These are phyloP conservation scores for Elsinoe batatas DNA, from an alignment of 2,329 filamentous ascomycete genomes.

Conservation along the genomic window DNA sequence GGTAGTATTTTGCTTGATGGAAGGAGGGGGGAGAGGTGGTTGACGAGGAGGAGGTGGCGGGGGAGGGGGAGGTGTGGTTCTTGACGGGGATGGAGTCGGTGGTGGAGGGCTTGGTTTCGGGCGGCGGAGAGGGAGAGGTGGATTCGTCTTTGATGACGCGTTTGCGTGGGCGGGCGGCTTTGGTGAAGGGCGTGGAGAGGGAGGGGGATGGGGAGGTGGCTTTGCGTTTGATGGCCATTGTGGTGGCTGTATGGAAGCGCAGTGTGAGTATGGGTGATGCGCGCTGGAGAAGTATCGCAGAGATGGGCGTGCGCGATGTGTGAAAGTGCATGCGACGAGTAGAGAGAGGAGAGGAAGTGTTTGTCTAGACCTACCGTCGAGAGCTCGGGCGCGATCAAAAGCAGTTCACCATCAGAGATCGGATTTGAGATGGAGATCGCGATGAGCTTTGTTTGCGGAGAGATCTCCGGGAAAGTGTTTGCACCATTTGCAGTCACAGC, in stretches of 20 bases:
- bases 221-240: conserved; percentile 29
- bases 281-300: neutral
- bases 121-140: neutral
- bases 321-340: neutral
- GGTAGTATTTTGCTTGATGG: conserved; percentile 56
- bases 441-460: neutral
- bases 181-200: conserved; percentile 20
- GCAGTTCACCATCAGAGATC: neutral
- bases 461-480: neutral
- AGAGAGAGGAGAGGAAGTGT: neutral
- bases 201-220: conserved; percentile 24
- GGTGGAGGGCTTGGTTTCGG: neutral
- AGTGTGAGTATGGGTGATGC: neutral
- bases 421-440: neutral
- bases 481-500: neutral
- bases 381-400: neutral
- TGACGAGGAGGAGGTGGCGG: neutral
- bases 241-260: neutral
- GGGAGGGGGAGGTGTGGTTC: neutral
- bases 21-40: neutral
- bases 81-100: neutral
- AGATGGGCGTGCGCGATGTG: neutral
- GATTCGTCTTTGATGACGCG: conserved; percentile 9
- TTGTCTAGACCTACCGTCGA: neutral
- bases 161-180: conserved; percentile 7